These are phyloP conservation scores for Pseudonitzschia delicatissima DNA, from an alignment of 108 stramenopile genomes.

Conservation along the genomic window DNA sequence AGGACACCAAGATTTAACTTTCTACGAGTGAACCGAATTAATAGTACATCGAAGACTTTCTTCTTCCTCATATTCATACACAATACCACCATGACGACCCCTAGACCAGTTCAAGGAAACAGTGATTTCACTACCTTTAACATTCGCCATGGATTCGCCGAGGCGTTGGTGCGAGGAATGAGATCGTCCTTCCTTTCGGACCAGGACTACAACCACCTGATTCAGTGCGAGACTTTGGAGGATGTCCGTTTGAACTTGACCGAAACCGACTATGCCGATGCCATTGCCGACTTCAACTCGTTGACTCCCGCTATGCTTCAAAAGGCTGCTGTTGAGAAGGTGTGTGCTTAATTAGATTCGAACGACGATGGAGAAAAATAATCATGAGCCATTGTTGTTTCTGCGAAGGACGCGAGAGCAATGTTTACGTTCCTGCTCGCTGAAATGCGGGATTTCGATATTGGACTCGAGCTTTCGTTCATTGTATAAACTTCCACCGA, in stretches of 20 bases:
- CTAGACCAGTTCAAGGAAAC: slow-evolving; percentile 49
- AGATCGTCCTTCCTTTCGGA: slow-evolving; percentile 91
- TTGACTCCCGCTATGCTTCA: slow-evolving; percentile 81
- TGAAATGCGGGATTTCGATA: too few relatives aligned
- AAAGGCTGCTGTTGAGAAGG: slow-evolving; percentile 87
- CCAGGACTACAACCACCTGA: slow-evolving; percentile 92
- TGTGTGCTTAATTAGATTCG: slow-evolving; percentile 26
- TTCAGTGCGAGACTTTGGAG: slow-evolving; percentile 95
- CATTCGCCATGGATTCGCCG: slow-evolving; percentile 94
- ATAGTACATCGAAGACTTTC: background rate
- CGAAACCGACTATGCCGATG: slow-evolving; percentile 95
- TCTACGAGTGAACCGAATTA: too few relatives aligned
- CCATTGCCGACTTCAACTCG: slow-evolving; percentile 73
- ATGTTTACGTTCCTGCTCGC: too few relatives aligned
- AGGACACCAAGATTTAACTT: too few relatives aligned
- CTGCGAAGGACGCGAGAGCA: too few relatives aligned
- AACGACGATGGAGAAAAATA: too few relatives aligned
- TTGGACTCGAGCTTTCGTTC: too few relatives aligned
- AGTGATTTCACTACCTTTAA: slow-evolving; percentile 93
- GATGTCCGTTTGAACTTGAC: slow-evolving; percentile 97
- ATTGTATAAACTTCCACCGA: too few relatives aligned
- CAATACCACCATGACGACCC: slow-evolving; percentile 36
- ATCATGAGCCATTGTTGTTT: too few relatives aligned
- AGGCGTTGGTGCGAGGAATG: slow-evolving; percentile 96
- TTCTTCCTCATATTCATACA: background rate